Percentiles rank a stretch among this genome's conserved stretches.
phyloP scores from a whole-genome alignment of 768 basidiomycete genomes.

The Lactarius sanguifluus region DNA sequence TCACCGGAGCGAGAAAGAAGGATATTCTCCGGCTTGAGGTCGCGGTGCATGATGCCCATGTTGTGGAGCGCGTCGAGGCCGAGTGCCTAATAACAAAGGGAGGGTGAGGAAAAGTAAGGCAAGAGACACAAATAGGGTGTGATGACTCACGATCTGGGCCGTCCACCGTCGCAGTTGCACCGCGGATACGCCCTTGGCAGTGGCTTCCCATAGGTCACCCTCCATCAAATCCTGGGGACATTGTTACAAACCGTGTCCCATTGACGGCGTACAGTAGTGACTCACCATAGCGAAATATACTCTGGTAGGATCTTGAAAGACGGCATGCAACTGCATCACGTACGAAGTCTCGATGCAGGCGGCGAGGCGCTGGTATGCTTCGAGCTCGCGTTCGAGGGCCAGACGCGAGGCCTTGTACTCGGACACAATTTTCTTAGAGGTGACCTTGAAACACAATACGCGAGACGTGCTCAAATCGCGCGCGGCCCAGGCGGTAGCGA shows the following conservation, averaged over 20 bases:
- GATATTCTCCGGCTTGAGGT: constrained; percentile 31
- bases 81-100: constrained; percentile 14
- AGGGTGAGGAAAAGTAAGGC: not conserved
- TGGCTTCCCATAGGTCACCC: constrained; percentile 26
- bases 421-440: constrained; percentile 23
- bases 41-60: constrained; percentile 31
- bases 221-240: constrained; percentile 29
- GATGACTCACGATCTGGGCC: constrained; percentile 27
- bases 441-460: constrained; percentile 24
- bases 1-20: constrained; percentile 28
- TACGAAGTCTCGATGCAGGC: constrained; percentile 27
- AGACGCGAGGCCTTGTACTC: constrained; percentile 23
- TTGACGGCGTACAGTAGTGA: not conserved
- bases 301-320: constrained; percentile 25
- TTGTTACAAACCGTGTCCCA: not conserved
- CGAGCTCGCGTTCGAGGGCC: constrained; percentile 28
- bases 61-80: constrained; percentile 29
- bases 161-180: constrained; percentile 25
- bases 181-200: constrained; percentile 13
- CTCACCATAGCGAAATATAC: constrained; percentile 29
- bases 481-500: constrained; percentile 27
- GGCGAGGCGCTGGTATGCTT: constrained; percentile 29
- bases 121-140: too few relatives aligned
- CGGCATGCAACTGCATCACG: constrained; percentile 29
- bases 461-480: constrained; percentile 28